These are phyloP conservation scores for Linderina pennispora DNA, from an alignment of 192 early-diverging fungal genomes.

Conservation along the genomic window DNA sequence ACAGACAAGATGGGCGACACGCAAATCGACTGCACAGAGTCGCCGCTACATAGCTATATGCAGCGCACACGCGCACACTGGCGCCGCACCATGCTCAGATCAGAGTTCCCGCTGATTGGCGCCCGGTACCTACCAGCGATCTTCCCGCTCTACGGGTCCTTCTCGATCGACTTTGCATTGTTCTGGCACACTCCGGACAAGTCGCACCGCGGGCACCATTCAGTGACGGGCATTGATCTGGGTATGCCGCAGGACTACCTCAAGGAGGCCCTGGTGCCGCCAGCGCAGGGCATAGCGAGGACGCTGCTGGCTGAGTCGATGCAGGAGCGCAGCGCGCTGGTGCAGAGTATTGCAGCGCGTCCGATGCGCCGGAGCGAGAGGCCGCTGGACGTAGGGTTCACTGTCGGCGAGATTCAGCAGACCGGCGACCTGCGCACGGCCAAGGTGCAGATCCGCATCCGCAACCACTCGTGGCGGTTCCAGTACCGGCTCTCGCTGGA, in stretches of 20 bases:
- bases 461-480: conserved; percentile 44
- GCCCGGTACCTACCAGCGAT: conserved; percentile 48
- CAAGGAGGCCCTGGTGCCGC: conserved; percentile 45
- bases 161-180: conserved; percentile 81
- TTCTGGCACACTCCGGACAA: conserved; percentile 59
- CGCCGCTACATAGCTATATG: conserved; percentile 63
- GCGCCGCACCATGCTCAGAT: conserved; percentile 55
- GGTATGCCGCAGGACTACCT: conserved; percentile 70
- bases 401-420: background rate
- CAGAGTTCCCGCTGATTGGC: conserved; percentile 65
- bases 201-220: conserved; percentile 68
- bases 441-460: conserved; percentile 15
- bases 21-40: conserved; percentile 52
- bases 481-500: conserved; percentile 18
- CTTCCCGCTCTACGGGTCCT: conserved; percentile 83
- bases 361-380: conserved; percentile 16
- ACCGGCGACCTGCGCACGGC: conserved; percentile 3
- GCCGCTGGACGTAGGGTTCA: conserved; percentile 24
- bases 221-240: conserved; percentile 87
- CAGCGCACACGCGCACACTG: conserved; percentile 66
- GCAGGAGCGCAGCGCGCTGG: conserved; percentile 30
- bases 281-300: conserved; percentile 41
- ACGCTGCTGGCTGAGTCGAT: conserved; percentile 34
- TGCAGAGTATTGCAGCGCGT: conserved; percentile 23
- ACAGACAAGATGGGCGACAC: conserved; percentile 42